A percentile compares a stretch with the other conserved stretches of the same genome.
These are phyloP conservation scores for Fusarium circinatum DNA, from an alignment of 2,329 filamentous ascomycete genomes.

Conservation along the genomic window DNA sequence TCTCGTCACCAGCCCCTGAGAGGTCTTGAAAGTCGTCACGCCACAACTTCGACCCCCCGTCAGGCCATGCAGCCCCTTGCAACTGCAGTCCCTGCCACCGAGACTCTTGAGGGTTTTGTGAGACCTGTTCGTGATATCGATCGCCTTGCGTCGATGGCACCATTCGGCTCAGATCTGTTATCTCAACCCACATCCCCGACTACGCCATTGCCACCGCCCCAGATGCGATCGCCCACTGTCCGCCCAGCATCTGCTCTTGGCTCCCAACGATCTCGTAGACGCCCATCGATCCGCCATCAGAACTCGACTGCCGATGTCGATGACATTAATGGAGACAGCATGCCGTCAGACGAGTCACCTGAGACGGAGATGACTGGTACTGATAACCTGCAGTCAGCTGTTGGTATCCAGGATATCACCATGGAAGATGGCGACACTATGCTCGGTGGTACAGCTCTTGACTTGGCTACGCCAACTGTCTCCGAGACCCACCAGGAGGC, in stretches of 20 bases:
- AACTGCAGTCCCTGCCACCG: constrained; percentile 73
- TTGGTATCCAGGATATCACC: constrained; percentile 84
- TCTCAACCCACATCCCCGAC: constrained; percentile 96
- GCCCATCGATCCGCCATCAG: constrained; percentile 90
- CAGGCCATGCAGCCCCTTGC: constrained; percentile 70
- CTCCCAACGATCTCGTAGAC: constrained; percentile 68
- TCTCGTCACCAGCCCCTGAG: constrained; percentile 62
- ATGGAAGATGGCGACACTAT: constrained; percentile 85
- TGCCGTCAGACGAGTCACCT: constrained; percentile 79
- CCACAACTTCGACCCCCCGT: constrained; percentile 60
- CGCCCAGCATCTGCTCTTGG: constrained; percentile 64
- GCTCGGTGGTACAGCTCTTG: constrained; percentile 78
- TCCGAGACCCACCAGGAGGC: constrained; percentile 84
- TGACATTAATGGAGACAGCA: constrained; percentile 85
- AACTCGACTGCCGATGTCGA: constrained; percentile 90
- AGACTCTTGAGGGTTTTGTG: constrained; percentile 77
- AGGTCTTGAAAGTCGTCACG: constrained; percentile 61
- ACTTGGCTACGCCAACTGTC: constrained; percentile 79
- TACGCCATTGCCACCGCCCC: constrained; percentile 78
- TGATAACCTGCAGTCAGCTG: constrained; percentile 80
- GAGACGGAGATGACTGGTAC: constrained; percentile 84
- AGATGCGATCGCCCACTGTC: constrained; percentile 64
- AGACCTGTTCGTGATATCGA: constrained; percentile 85
- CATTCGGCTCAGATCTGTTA: constrained; percentile 73
- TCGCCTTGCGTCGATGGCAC: constrained; percentile 83